Conservation (phyloP, 495 filamentous ascomycete genomes). For the Aspergillus taichungensis region DNA sequence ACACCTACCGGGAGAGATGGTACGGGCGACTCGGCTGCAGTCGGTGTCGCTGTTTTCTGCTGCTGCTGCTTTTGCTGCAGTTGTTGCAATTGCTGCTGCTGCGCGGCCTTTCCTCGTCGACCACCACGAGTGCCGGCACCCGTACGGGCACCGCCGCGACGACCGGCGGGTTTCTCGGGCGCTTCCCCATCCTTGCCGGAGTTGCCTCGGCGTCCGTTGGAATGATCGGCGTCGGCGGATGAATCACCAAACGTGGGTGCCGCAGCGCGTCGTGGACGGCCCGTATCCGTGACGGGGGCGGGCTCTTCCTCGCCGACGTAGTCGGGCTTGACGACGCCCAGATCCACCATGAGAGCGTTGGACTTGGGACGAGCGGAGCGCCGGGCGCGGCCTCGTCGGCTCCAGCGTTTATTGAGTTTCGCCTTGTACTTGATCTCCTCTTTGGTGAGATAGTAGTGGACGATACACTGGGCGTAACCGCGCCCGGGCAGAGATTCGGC, state of each 20-base stretch:
- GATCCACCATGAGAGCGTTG: conserved; percentile 66
- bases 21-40: conserved; percentile 5
- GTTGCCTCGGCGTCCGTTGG: conserved; percentile 38
- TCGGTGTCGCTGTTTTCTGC: conserved; percentile 6
- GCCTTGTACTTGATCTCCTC: conserved; percentile 79
- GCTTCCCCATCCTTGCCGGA: conserved; percentile 41
- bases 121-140: conserved; percentile 29
- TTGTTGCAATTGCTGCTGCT: conserved; percentile 25
- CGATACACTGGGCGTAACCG: conserved; percentile 77
- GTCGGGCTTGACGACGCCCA: conserved; percentile 50
- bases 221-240: conserved; percentile 43
- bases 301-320: conserved; percentile 47
- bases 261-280: conserved; percentile 59
- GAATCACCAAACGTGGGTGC: conserved; percentile 63
- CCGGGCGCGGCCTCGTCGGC: conserved; percentile 51
- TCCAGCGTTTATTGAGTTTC: conserved; percentile 61
- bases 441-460: conserved; percentile 95
- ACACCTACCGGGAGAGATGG: conserved; percentile 7
- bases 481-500: conserved; percentile 62
- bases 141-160: conserved; percentile 39
- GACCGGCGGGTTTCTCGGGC: conserved; percentile 46
- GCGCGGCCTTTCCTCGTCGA: conserved; percentile 25
- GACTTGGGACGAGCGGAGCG: conserved; percentile 54
- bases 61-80: conserved; percentile 15
- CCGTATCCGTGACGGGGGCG: conserved; percentile 54